Percentiles rank a stretch among this genome's conserved stretches.
Conservation (phyloP, 768 basidiomycete genomes). For the Epithele typhae region DNA sequence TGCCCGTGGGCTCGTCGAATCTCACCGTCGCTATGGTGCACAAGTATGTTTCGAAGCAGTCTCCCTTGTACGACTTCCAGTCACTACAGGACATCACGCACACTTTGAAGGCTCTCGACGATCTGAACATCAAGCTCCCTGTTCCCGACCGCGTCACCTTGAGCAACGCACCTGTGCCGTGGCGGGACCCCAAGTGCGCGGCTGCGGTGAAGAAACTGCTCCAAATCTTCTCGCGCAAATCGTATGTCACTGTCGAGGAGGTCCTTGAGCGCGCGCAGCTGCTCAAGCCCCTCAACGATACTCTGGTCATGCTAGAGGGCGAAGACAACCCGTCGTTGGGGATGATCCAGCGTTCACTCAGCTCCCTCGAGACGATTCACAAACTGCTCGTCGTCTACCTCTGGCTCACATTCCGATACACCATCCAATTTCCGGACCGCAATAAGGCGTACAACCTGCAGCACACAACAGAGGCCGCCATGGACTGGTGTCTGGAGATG, state of each 20-base stretch:
- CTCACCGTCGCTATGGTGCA: slow-evolving; percentile 46
- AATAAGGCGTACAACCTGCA: slow-evolving; percentile 51
- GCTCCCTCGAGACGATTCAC: slow-evolving; percentile 67
- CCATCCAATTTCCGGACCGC: slow-evolving; percentile 61
- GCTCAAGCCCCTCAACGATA: slow-evolving; percentile 36
- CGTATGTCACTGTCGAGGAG: slow-evolving; percentile 39
- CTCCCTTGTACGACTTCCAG: slow-evolving; percentile 39
- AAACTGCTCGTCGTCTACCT: slow-evolving; percentile 73
- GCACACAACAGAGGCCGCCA: slow-evolving; percentile 53
- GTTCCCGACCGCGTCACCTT: slow-evolving; percentile 42
- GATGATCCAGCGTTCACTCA: slow-evolving; percentile 11
- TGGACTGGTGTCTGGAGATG: slow-evolving; percentile 56
- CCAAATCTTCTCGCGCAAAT: slow-evolving; percentile 33
- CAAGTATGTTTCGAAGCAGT: slow-evolving; percentile 42
- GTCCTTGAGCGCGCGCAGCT: slow-evolving; percentile 35
- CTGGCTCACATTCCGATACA: slow-evolving; percentile 76
- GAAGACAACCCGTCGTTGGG: neutral
- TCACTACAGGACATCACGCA: slow-evolving; percentile 20
- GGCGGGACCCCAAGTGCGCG: slow-evolving; percentile 37
- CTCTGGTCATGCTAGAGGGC: slow-evolving; percentile 33
- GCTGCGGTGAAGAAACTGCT: slow-evolving; percentile 38
- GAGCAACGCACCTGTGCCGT: slow-evolving; percentile 50
- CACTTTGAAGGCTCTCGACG: slow-evolving; percentile 43
- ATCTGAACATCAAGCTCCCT: slow-evolving; percentile 32
- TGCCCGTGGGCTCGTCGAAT: slow-evolving; percentile 41